A percentile compares a stretch with the other conserved stretches of the same genome.
These are phyloP conservation scores for Solanum chilense DNA, from an alignment of 257 asterid genomes.

Conservation along the genomic window DNA sequence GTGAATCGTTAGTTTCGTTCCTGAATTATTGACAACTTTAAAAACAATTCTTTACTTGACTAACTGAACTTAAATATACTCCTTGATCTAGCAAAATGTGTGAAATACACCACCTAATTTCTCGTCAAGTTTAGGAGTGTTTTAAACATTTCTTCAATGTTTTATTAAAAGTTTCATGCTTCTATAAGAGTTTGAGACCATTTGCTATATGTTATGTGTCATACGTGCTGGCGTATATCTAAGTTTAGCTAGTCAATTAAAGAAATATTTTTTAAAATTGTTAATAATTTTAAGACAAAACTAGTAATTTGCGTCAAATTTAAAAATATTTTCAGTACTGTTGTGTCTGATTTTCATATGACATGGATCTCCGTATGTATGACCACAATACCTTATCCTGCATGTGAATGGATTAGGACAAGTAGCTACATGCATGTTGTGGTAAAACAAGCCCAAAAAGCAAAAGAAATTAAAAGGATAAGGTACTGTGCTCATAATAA, in stretches of 20 bases:
- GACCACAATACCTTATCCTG: neutral
- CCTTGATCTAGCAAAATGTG: neutral
- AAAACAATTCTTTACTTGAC: too few species aligned
- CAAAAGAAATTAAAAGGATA: neutral
- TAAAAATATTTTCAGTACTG: too few species aligned
- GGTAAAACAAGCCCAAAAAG: neutral
- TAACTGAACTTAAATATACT: too few species aligned
- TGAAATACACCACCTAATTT: neutral
- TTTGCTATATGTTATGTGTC: neutral
- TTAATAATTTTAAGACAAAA: too few species aligned
- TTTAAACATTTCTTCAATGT: too few species aligned
- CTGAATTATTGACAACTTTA: neutral
- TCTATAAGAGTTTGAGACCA: neutral
- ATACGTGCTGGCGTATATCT: neutral
- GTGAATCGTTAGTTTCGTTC: too few species aligned
- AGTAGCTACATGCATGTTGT: neutral
- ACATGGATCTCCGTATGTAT: neutral
- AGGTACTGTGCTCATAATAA: neutral
- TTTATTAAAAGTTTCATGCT: too few species aligned
- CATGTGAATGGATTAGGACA: neutral
- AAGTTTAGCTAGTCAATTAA: too few species aligned
- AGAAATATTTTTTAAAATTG: too few species aligned
- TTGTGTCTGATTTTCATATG: too few species aligned
- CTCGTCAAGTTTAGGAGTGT: neutral
- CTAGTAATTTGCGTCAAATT: too few species aligned